These are phyloP conservation scores for Pseudonitzschia delicatissima DNA, from an alignment of 108 stramenopile species.

Conservation along the genomic window DNA sequence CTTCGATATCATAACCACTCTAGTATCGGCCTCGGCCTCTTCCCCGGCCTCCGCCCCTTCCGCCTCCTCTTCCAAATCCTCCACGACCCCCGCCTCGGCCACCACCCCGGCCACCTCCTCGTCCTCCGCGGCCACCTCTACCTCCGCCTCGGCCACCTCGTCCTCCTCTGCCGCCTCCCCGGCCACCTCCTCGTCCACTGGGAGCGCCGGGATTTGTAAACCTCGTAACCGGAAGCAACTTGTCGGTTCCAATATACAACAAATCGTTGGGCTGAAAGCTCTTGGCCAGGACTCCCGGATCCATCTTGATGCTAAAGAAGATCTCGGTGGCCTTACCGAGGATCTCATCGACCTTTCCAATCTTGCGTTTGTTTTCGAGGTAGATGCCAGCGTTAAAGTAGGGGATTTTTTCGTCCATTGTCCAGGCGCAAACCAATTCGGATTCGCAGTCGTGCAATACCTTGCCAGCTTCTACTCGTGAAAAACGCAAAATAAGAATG, in stretches of 20 bases:
- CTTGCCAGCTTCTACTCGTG: constrained; percentile 62
- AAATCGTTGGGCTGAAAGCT: constrained; percentile 90
- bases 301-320: constrained; percentile 96
- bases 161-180: constrained; percentile 45
- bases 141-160: constrained; percentile 42
- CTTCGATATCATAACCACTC: too few relatives aligned
- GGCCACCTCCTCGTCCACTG: constrained; percentile 55
- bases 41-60: constrained; percentile 19
- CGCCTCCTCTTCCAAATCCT: constrained; percentile 18
- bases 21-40: constrained; percentile 27
- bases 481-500: background rate
- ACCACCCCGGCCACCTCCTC: constrained; percentile 53
- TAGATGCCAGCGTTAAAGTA: constrained; percentile 98
- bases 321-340: constrained; percentile 91
- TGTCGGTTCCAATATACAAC: constrained; percentile 91
- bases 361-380: constrained; percentile 97
- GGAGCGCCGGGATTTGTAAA: constrained; percentile 89
- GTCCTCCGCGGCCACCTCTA: constrained; percentile 52
- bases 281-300: constrained; percentile 87
- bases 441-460: constrained; percentile 85
- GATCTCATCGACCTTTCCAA: constrained; percentile 98
- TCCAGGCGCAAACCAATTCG: constrained; percentile 76
- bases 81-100: constrained; percentile 35
- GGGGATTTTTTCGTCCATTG: constrained; percentile 84
- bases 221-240: constrained; percentile 85